Base-by-base conservation (phyloP, 2,329 filamentous ascomycete genomes). In the Alternaria burnsii region DNA sequence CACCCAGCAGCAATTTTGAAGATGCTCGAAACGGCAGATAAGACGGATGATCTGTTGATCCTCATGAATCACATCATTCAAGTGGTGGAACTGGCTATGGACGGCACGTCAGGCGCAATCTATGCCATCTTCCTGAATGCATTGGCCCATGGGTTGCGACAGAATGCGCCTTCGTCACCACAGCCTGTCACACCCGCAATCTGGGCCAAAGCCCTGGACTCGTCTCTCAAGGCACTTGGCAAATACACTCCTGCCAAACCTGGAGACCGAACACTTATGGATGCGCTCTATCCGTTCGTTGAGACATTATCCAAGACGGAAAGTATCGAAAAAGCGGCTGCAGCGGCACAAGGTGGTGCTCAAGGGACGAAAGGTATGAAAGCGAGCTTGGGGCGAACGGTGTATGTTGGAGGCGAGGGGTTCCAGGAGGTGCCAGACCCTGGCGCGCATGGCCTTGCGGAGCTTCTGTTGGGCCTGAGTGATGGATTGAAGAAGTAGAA, bases 81-180 rank as follows among this genome's bases (percentile, higher is more conserved):
- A 30, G 83, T 89, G 2, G 87, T 92, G 16, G 90, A 92, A 74
- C 85, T 84, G 41, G 86, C 82, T 58, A 92, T 92, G 89, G 90
- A 91, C 72, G 90, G 90, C 51, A 92, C 90, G 3, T 90, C 88
- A 1, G 90, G 90, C n/a, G 90, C 90, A 24, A 85, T 92, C 56
- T 92, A 91, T 75, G 91, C 92, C 73, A 97, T 97, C 77, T 97
- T 97, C 84, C 84, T 97, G 62, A 97, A 97, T 76, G 89, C 93
- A 0, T 88, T 97, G 6, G 88, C 92, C 22, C 87, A 90, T 65
- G 88, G 86, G n/a, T 77, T 89, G 18, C 82, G 85, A 50, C 79
- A 82, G n/a, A 85, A 88, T 68, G 82, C 84, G 59, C 77, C 80
- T 1, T 79, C 80, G 16, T 79, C 79, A 1, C 72, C 82, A 16